A percentile compares a stretch with the other conserved stretches of the same genome.
These are phyloP conservation scores for Dioszegia hungarica DNA, from an alignment of 768 basidiomycete species.

Conservation along the genomic window DNA sequence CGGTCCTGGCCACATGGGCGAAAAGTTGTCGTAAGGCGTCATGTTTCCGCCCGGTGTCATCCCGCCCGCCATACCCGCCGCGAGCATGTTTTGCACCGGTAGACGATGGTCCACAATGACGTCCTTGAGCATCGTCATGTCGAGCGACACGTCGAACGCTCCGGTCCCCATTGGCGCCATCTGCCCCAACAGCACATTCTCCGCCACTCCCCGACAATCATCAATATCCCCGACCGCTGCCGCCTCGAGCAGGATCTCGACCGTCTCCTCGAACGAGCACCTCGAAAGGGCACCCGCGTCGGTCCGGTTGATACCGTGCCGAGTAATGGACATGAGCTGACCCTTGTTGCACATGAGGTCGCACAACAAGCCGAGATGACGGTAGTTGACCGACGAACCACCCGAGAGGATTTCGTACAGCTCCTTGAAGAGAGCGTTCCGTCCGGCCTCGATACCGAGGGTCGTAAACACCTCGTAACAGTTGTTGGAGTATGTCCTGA, in stretches of 20 bases:
- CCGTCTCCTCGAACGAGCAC: slow-evolving; percentile 99
- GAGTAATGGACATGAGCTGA: slow-evolving; percentile 92
- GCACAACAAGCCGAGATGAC: slow-evolving; percentile 91
- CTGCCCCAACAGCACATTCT: slow-evolving; percentile 98
- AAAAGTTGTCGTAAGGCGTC: slow-evolving; percentile 93
- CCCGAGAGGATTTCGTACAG: slow-evolving; percentile 95
- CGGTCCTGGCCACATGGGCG: slow-evolving; percentile 70
- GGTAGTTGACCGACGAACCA: slow-evolving; percentile 98
- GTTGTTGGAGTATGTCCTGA: slow-evolving; percentile 91
- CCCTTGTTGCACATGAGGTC: slow-evolving; percentile 98
- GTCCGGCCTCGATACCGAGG: slow-evolving; percentile 93
- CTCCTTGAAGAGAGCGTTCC: slow-evolving; percentile 89
- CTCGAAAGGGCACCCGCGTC: slow-evolving; percentile 99
- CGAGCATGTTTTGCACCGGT: slow-evolving; percentile 47
- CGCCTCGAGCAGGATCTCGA: slow-evolving; percentile 97
- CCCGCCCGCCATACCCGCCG: slow-evolving; percentile 39
- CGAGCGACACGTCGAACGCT: slow-evolving; percentile 88
- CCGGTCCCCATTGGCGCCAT: slow-evolving; percentile 99
- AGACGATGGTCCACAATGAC: slow-evolving; percentile 94
- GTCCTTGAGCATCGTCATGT: slow-evolving; percentile 97
- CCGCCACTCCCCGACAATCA: slow-evolving; percentile 96
- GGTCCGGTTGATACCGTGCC: slow-evolving; percentile 97
- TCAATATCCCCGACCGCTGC: slow-evolving; percentile 97
- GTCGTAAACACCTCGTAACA: slow-evolving; percentile 92
- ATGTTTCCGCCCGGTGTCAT: slow-evolving; percentile 55